Conservation (phyloP, 2,329 filamentous ascomycete species). For the Didymellaceae sp. region DNA sequence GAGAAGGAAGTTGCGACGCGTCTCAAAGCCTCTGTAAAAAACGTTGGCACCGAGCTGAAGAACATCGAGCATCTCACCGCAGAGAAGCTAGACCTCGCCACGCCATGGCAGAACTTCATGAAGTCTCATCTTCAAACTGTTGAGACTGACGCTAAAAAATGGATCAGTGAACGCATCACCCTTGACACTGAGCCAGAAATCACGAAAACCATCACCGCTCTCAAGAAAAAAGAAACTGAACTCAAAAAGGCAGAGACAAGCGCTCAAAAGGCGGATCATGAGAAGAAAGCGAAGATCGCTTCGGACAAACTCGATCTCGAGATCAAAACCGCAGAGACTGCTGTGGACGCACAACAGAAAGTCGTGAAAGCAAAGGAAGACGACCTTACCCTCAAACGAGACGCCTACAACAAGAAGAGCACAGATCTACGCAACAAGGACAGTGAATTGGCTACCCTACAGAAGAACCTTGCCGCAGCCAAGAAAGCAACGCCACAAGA, state of each 20-base stretch:
- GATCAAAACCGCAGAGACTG: not conserved
- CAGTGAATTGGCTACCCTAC: not conserved
- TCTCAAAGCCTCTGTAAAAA: not conserved
- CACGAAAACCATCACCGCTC: not conserved
- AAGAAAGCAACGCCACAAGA: not conserved
- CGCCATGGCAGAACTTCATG: not conserved
- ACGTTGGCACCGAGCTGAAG: not conserved
- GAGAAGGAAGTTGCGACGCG: not conserved
- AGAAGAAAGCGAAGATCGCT: not conserved
- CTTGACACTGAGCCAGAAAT: not conserved
- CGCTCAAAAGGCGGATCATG: not conserved
- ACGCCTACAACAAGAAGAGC: not conserved
- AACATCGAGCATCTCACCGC: slow-evolving; percentile 1
- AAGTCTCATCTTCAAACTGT: not conserved
- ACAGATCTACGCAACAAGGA: not conserved
- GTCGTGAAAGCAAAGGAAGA: not conserved
- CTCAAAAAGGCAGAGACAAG: not conserved
- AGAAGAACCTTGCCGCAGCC: not conserved
- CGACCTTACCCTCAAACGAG: not conserved
- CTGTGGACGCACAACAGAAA: not conserved
- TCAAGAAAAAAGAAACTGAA: not conserved
- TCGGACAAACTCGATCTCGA: not conserved
- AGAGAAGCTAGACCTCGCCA: not conserved
- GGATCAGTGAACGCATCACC: not conserved
- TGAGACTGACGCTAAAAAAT: not conserved